Evolutionary conservation across 805 yeast genomes (phyloP).

Genomic region (Suhomyces canberraensis): DNA sequence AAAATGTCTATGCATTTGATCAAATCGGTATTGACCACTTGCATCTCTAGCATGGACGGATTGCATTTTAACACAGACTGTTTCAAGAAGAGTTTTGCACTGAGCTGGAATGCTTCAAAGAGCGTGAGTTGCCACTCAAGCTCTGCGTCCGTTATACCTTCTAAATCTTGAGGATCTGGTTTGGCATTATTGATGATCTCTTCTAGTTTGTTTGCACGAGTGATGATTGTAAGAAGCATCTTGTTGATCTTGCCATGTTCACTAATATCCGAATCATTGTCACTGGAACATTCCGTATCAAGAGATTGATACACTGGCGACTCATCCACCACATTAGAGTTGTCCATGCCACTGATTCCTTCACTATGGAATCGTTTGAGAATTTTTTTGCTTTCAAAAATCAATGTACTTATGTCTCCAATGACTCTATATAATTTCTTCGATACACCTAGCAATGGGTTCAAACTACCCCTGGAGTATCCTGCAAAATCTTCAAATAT

Average conservation of each 20-base stretch:
- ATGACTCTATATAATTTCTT: slow-evolving; percentile 63
- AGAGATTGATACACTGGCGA: slow-evolving; percentile 14
- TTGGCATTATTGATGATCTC: slow-evolving; percentile 44
- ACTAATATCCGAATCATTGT: slow-evolving; percentile 21
- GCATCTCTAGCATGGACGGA: slow-evolving; percentile 63
- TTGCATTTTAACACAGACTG: slow-evolving; percentile 61
- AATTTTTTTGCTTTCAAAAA: slow-evolving; percentile 46
- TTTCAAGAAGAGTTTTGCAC: slow-evolving; percentile 63
- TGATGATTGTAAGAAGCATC: slow-evolving; percentile 24
- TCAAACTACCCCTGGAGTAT: slow-evolving; percentile 44
- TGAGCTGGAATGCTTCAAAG: slow-evolving; percentile 68
- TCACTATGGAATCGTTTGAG: slow-evolving; percentile 8
- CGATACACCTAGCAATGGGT: slow-evolving; percentile 72
- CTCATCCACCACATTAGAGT: slow-evolving; percentile 6
- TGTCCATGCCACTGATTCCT: not conserved
- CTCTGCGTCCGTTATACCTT: slow-evolving; percentile 42
- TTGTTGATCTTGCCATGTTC: slow-evolving; percentile 20
- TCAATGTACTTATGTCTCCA: slow-evolving; percentile 65
- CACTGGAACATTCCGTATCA: slow-evolving; percentile 4
- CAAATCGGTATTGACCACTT: slow-evolving; percentile 52
- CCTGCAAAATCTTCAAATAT: slow-evolving; percentile 41
- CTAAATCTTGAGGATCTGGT: slow-evolving; percentile 51
- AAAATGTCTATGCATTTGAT: slow-evolving; percentile 57
- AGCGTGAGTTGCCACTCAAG: slow-evolving; percentile 64
- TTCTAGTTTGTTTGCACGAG: slow-evolving; percentile 43